phyloP scores from a whole-genome alignment of 2,329 filamentous ascomycete species.

The Penicillium occitanis region DNA sequence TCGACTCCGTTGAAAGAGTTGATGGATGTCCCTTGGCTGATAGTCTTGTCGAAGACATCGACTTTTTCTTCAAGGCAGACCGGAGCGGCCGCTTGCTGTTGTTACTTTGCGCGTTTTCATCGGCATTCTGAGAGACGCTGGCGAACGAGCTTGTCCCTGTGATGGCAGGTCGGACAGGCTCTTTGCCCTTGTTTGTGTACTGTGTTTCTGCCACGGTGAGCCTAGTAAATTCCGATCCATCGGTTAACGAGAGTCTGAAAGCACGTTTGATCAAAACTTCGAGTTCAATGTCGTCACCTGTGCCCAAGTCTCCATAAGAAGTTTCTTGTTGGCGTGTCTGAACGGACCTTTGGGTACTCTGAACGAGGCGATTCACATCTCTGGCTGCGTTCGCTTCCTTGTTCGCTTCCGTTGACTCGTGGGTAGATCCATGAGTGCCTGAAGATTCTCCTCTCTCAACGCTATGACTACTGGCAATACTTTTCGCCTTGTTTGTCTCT shows the following conservation, averaged over 20 bases:
- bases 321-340: neutral
- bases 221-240: neutral
- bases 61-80: neutral
- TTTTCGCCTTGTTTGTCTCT: neutral
- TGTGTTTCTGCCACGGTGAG: neutral
- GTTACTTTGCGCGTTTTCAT: neutral
- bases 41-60: neutral
- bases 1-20: neutral
- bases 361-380: neutral
- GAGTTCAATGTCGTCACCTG: neutral
- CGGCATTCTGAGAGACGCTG: neutral
- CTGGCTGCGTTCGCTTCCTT: neutral
- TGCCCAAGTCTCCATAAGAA: neutral
- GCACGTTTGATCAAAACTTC: slow-evolving; percentile 8
- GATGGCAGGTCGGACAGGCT: neutral
- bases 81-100: neutral
- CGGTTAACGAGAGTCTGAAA: neutral
- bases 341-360: neutral
- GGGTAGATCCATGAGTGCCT: neutral
- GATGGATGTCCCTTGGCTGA: neutral
- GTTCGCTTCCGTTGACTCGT: neutral
- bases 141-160: neutral
- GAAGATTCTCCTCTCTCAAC: slow-evolving; percentile 4
- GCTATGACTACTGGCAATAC: neutral
- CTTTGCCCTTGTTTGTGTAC: slow-evolving; percentile 1